A percentile compares a stretch with the other conserved stretches of the same genome.
These are phyloP conservation scores for Capsicum baccatum DNA, from an alignment of 257 asterid genomes.

Conservation along the genomic window DNA sequence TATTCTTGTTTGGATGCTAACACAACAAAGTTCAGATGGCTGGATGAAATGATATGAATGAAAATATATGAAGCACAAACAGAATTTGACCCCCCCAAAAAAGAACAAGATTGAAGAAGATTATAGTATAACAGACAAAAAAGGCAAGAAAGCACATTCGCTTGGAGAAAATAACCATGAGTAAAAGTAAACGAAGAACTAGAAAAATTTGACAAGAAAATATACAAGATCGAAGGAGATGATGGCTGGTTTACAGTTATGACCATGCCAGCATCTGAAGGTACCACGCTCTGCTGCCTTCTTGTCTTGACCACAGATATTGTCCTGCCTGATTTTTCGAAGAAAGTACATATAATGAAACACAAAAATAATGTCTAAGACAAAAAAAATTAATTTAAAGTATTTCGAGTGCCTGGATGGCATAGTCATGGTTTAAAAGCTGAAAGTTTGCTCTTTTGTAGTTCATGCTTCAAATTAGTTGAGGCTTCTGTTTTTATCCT, in stretches of 20 bases:
- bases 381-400: slow-evolving; percentile 3
- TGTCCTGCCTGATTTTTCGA: not conserved
- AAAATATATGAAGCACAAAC: not conserved
- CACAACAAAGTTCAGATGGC: not conserved
- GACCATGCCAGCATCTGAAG: not conserved
- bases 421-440: slow-evolving; percentile 13
- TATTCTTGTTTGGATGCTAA: not conserved
- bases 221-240: not conserved
- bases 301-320: slow-evolving; percentile 24
- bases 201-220: slow-evolving; percentile 16
- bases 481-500: slow-evolving; percentile 26
- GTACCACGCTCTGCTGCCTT: not conserved
- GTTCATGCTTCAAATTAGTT: slow-evolving; percentile 18
- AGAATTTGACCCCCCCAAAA: not conserved
- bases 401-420: not conserved
- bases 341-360: not conserved
- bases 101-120: not conserved
- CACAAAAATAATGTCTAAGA: slow-evolving; percentile 15
- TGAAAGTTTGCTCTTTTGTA: not conserved
- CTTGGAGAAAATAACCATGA: slow-evolving; percentile 11
- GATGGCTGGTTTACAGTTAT: not conserved
- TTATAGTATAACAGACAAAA: not conserved
- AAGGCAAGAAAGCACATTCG: not conserved
- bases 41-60: not conserved
- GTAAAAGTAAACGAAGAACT: not conserved